phyloP scores from a whole-genome alignment of 2,329 filamentous ascomycete genomes.

The Scedosporium dehoogii region DNA sequence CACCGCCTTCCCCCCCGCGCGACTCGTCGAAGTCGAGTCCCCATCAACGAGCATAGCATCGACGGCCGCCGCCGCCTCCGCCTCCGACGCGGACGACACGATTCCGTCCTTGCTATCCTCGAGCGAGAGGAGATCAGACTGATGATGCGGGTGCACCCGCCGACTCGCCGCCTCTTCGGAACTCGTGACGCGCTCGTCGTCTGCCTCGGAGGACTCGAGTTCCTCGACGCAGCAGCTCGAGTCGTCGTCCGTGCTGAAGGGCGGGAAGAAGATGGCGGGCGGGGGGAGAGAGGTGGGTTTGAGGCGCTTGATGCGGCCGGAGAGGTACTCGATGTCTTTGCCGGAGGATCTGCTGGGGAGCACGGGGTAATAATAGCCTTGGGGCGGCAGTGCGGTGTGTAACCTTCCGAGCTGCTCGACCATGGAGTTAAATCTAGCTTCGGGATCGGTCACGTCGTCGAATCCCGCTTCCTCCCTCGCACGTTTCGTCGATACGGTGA shows the following conservation, averaged over 20 bases:
- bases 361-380: not conserved
- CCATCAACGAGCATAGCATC: not conserved
- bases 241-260: slow-evolving; percentile 29
- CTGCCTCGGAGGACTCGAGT: slow-evolving; percentile 14
- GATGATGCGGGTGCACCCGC: not conserved
- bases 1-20: not conserved
- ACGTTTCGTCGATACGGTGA: slow-evolving; percentile 42
- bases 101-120: too few relatives aligned
- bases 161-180: slow-evolving; percentile 13
- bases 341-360: slow-evolving; percentile 5
- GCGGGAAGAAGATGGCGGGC: slow-evolving; percentile 40
- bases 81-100: not conserved
- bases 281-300: slow-evolving; percentile 40
- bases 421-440: not conserved
- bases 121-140: not conserved
- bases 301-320: slow-evolving; percentile 30
- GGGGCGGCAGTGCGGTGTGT: not conserved
- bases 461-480: slow-evolving; percentile 18
- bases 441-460: slow-evolving; percentile 1
- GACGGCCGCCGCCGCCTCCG: not conserved
- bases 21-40: not conserved
- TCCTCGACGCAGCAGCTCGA: slow-evolving; percentile 23
- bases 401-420: not conserved
- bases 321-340: slow-evolving; percentile 36
- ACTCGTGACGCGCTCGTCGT: slow-evolving; percentile 19